Base-by-base conservation (phyloP, 257 asterid species). In the Echites panduratus region DNA sequence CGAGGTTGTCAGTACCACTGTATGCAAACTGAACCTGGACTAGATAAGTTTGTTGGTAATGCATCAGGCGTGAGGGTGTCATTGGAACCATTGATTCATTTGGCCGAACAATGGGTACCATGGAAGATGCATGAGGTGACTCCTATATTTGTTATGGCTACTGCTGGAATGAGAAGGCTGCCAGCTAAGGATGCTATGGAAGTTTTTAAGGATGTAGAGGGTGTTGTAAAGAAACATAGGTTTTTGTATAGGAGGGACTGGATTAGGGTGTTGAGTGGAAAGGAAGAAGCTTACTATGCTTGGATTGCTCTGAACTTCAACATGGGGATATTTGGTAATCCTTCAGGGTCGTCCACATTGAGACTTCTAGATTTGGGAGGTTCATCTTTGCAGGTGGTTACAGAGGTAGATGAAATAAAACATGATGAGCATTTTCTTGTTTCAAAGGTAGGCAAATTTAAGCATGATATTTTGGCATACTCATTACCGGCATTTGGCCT, bases 291-390 rank as follows among this genome's bases (percentile, higher is more conserved):
- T 0, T 88, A 89, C 71, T 89, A 87, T 62, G 96, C 95, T 61
- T 91, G 97, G 96, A 85, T 82, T 78, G 93, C 93, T 0, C 72
- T 91, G 81, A 91, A 91, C 66, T 91, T 81, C 71, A 86, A 83
- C 78, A 84, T 86, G 91, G 87, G 95, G 35, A 54, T 82, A 44
- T 83, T 89, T 38, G 71, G 79, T 47, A 83, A 81, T 68, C 57
- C 84, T 11, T 80, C 82, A 13, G 83, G 78, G 77, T 13, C 71
- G 5, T 69, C 86, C 65, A 84, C 93, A 4, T 79, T 89, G 75
- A 95, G 96, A 62, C 95, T 91, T 76, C 93, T 91, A 48, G 97
- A 91, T 84, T 82, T 91, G 73, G 97, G 97, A 59, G 96, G 97
- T 66, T 91, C 97, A 0, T 89, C 97, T 2, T 84, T 91, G 84